These are phyloP conservation scores for Protomyces inouyei DNA, from an alignment of 1,139 yeast genomes.

Conservation along the genomic window DNA sequence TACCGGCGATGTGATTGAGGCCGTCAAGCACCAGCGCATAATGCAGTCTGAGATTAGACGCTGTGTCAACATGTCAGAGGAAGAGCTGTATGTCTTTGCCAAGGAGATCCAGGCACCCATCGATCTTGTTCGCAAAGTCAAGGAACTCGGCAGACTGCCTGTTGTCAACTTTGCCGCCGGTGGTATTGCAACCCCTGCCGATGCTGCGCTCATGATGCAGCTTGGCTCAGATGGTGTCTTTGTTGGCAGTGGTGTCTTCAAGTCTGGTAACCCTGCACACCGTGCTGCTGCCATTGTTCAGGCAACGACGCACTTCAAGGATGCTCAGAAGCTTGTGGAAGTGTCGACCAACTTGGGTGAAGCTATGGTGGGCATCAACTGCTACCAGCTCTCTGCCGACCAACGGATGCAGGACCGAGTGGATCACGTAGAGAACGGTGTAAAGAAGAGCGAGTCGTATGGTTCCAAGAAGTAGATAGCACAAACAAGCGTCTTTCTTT, in stretches of 20 bases:
- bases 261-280: conserved; percentile 66
- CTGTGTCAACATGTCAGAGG: conserved; percentile 46
- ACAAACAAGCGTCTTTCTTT: neutral
- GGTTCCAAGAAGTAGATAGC: conserved; percentile 10
- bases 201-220: conserved; percentile 85
- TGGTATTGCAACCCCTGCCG: conserved; percentile 86
- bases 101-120: conserved; percentile 58
- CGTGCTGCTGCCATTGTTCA: conserved; percentile 77
- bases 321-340: conserved; percentile 60
- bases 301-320: conserved; percentile 70
- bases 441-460: conserved; percentile 22
- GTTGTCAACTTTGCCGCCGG: conserved; percentile 90
- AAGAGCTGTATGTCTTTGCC: conserved; percentile 52
- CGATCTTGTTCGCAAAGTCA: conserved; percentile 50
- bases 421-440: conserved; percentile 20
- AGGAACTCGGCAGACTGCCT: conserved; percentile 60
- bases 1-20: conserved; percentile 81
- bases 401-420: conserved; percentile 52
- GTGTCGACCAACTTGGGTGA: conserved; percentile 72
- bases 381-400: conserved; percentile 47
- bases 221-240: conserved; percentile 89
- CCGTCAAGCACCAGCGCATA: conserved; percentile 68
- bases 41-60: conserved; percentile 55
- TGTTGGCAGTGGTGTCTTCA: conserved; percentile 87
- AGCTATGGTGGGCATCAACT: conserved; percentile 66